These are phyloP conservation scores for Diospyros lotus DNA, from an alignment of 148 eudicot genomes.

Conservation along the genomic window DNA sequence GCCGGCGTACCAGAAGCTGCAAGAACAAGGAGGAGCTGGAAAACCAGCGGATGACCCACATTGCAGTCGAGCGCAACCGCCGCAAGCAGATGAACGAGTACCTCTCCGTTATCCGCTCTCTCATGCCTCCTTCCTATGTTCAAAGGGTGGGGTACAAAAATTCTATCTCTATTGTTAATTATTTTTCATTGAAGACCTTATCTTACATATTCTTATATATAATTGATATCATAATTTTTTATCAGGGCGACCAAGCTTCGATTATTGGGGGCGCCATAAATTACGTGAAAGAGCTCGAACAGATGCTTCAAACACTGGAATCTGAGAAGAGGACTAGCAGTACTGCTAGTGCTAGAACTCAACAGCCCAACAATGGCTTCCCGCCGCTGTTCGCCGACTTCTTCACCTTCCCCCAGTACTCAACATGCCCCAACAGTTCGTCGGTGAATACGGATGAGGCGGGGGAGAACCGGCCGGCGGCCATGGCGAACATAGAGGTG, in stretches of 20 bases:
- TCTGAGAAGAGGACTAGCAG: slow-evolving; percentile 27
- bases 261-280: slow-evolving; percentile 91
- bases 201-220: no score
- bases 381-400: slow-evolving; percentile 36
- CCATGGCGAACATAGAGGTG: slow-evolving; percentile 59
- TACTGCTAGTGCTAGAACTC: background rate
- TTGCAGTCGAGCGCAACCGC: slow-evolving; percentile 83
- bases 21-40: slow-evolving; percentile 81
- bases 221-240: background rate
- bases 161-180: no score
- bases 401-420: slow-evolving; percentile 67
- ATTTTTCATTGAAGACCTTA: no score
- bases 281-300: slow-evolving; percentile 82
- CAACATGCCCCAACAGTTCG: slow-evolving; percentile 14
- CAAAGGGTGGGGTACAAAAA: slow-evolving; percentile 50
- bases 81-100: slow-evolving; percentile 91
- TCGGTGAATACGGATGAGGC: background rate
- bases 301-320: slow-evolving; percentile 52
- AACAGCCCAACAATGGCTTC: background rate
- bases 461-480: slow-evolving; percentile 8
- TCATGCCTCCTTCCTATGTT: slow-evolving; percentile 79
- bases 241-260: slow-evolving; percentile 92
- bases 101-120: slow-evolving; percentile 60
- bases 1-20: slow-evolving; percentile 39
- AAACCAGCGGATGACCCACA: slow-evolving; percentile 87